Conservation (phyloP, 805 yeast genomes). For the Myxozyma neglecta region DNA sequence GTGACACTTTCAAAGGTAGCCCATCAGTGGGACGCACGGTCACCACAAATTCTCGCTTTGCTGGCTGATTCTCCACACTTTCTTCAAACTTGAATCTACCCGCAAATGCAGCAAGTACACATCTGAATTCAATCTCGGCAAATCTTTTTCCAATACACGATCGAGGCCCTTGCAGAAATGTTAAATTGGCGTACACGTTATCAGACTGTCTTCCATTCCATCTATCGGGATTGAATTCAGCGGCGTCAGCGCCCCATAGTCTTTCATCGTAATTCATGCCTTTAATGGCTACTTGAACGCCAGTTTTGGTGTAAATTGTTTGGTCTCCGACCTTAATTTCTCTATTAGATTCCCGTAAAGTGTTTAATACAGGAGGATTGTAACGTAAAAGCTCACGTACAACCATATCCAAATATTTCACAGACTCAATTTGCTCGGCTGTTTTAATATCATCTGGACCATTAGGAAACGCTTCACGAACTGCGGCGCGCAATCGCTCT, state of each 20-base stretch:
- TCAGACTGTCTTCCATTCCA: conserved; percentile 24
- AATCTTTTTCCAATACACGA: conserved; percentile 22
- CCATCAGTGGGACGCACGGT: conserved; percentile 21
- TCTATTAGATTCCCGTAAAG: conserved; percentile 10
- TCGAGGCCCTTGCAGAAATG: conserved; percentile 23
- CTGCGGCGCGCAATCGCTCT: conserved; percentile 14
- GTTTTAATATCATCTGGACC: conserved; percentile 9
- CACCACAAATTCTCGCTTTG: conserved; percentile 4
- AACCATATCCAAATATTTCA: conserved; percentile 15
- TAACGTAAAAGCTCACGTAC: conserved; percentile 16
- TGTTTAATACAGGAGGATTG: conserved; percentile 19
- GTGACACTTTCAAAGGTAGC: conserved; percentile 17
- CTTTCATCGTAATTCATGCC: conserved; percentile 2
- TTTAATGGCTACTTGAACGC: neutral
- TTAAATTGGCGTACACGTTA: conserved; percentile 14
- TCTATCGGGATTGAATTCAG: conserved; percentile 22
- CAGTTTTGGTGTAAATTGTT: conserved; percentile 16
- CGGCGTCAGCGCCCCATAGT: conserved; percentile 26
- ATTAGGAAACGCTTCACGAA: conserved; percentile 20
- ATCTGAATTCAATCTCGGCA: conserved; percentile 24
- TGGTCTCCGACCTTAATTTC: conserved; percentile 5
- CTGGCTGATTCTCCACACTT: conserved; percentile 9
- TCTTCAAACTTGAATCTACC: conserved; percentile 17
- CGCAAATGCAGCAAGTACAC: conserved; percentile 11
- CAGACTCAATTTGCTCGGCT: conserved; percentile 16